Conservation (phyloP, 1,284 basidiomycete genomes). For the Moesziomyces aphidis region DNA sequence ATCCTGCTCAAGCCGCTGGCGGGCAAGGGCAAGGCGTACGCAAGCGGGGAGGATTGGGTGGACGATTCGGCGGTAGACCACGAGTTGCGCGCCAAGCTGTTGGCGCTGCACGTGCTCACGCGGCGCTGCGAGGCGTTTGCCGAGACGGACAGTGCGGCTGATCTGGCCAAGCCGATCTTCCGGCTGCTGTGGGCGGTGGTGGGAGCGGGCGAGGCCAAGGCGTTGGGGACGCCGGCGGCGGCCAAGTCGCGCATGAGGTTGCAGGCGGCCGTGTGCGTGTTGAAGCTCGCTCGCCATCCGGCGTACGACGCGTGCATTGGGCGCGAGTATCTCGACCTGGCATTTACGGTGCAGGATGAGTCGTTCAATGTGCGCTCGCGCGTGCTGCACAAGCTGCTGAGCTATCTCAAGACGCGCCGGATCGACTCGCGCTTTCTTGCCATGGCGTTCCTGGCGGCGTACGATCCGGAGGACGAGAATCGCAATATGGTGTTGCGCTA, state of each 20-base stretch:
- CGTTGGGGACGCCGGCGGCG: slow-evolving; percentile 45
- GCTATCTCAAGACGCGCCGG: slow-evolving; percentile 75
- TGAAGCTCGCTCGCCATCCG: slow-evolving; percentile 80
- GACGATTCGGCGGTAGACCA: slow-evolving; percentile 44
- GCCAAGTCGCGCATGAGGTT: slow-evolving; percentile 74
- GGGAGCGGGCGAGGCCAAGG: slow-evolving; percentile 46
- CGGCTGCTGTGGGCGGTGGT: slow-evolving; percentile 54
- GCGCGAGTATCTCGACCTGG: slow-evolving; percentile 77
- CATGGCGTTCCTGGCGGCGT: slow-evolving; percentile 86
- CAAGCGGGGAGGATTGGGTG: slow-evolving; percentile 51
- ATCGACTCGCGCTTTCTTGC: slow-evolving; percentile 81
- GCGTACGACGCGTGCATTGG: slow-evolving; percentile 75
- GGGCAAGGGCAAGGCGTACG: slow-evolving; percentile 24
- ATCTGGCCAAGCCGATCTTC: slow-evolving; percentile 55
- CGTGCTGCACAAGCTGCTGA: slow-evolving; percentile 81
- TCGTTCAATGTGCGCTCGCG: slow-evolving; percentile 84
- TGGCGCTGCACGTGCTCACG: slow-evolving; percentile 53
- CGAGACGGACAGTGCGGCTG: slow-evolving; percentile 35
- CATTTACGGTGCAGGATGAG: slow-evolving; percentile 83
- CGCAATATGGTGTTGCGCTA: slow-evolving; percentile 49
- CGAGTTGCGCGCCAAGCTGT: slow-evolving; percentile 44
- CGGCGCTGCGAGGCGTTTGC: slow-evolving; percentile 50
- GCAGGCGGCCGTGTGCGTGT: slow-evolving; percentile 81
- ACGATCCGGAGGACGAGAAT: slow-evolving; percentile 81
- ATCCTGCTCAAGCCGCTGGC: slow-evolving; percentile 55